phyloP scores from a whole-genome alignment of 2,329 filamentous ascomycete species.

The Eutypa lata region DNA sequence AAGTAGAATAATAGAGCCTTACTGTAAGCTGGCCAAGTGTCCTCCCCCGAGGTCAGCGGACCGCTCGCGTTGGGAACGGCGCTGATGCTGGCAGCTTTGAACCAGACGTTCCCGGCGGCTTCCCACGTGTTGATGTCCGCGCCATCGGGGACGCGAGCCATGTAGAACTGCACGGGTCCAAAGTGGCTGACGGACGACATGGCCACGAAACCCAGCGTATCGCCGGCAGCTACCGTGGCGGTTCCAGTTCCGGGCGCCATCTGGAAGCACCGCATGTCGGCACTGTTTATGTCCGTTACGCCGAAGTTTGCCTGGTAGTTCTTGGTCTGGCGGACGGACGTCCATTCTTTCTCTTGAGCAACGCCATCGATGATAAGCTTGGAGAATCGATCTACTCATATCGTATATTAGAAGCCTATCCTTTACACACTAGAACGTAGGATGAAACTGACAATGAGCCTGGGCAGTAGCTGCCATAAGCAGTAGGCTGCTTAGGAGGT shows the following conservation, averaged over 20 bases:
- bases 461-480: constrained; percentile 11
- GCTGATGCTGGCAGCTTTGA: constrained; percentile 27
- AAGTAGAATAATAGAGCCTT: not conserved
- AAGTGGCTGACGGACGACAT: constrained; percentile 26
- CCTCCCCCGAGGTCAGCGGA: constrained; percentile 17
- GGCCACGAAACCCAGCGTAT: constrained; percentile 25
- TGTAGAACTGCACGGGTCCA: constrained; percentile 32
- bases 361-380: constrained; percentile 23
- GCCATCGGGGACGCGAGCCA: constrained; percentile 27
- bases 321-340: constrained; percentile 28
- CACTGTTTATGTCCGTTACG: constrained; percentile 28
- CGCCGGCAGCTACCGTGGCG: constrained; percentile 26
- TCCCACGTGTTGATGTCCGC: constrained; percentile 30
- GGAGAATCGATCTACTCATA: constrained; percentile 26
- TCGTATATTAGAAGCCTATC: not conserved
- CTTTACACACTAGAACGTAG: not conserved
- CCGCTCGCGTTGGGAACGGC: constrained; percentile 12
- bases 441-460: constrained; percentile 10
- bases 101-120: constrained; percentile 30
- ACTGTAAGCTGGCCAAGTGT: constrained; percentile 25
- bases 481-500: constrained; percentile 2
- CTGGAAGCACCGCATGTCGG: constrained; percentile 32
- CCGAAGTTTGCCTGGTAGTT: constrained; percentile 31
- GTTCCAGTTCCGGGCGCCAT: constrained; percentile 15
- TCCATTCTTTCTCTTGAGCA: constrained; percentile 25